Conservation (phyloP, 495 filamentous ascomycete species). For the Neurospora tetraspora region DNA sequence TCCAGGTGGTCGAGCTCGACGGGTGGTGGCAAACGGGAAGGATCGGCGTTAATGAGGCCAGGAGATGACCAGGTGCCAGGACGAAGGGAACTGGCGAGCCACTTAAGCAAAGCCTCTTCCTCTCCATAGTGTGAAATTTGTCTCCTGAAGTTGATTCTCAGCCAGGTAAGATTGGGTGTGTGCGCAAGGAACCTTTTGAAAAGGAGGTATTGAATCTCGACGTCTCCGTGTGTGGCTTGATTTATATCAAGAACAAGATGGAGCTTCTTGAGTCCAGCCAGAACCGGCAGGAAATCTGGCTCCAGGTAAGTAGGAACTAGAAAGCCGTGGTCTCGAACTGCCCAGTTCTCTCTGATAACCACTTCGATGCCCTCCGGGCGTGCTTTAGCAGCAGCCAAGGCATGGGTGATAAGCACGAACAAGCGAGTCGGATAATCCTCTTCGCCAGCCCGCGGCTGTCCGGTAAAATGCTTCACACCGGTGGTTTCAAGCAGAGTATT, state of each 20-base stretch:
- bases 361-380: conserved; percentile 28
- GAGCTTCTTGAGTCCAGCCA: conserved; percentile 25
- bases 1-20: neutral
- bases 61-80: neutral
- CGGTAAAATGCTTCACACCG: neutral
- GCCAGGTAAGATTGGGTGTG: conserved; percentile 22
- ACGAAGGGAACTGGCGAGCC: neutral
- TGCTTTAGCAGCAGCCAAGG: conserved; percentile 24
- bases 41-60: neutral
- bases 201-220: neutral
- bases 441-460: neutral
- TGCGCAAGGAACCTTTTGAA: conserved; percentile 19
- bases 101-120: neutral
- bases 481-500: conserved; percentile 13
- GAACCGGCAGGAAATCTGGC: conserved; percentile 15
- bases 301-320: conserved; percentile 23
- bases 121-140: neutral
- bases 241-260: conserved; percentile 19
- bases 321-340: conserved; percentile 21
- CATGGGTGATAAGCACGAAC: conserved; percentile 21
- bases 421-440: conserved; percentile 10
- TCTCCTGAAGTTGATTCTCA: conserved; percentile 25
- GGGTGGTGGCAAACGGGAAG: neutral
- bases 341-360: conserved; percentile 16
- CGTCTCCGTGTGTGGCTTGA: neutral